These are phyloP conservation scores for Stachybotrys chartarum DNA, from an alignment of 2,329 filamentous ascomycete species.

Conservation along the genomic window DNA sequence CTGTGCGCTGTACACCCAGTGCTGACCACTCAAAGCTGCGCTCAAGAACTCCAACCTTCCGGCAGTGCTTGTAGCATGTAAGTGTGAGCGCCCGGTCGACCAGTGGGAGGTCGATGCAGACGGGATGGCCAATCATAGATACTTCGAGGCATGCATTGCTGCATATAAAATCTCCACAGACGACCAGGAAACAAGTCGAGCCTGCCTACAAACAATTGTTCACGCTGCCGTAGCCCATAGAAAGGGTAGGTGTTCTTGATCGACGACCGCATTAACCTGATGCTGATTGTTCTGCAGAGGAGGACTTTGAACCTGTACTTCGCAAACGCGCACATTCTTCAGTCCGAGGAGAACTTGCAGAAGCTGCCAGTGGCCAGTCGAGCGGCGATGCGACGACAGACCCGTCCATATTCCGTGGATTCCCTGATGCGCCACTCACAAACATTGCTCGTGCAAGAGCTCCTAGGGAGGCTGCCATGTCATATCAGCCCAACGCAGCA, in stretches of 20 bases:
- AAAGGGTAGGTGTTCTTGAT: slow-evolving; percentile 51
- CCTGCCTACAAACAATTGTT: slow-evolving; percentile 70
- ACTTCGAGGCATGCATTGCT: slow-evolving; percentile 62
- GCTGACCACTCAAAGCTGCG: slow-evolving; percentile 46
- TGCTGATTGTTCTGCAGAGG: slow-evolving; percentile 17
- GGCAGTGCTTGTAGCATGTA: slow-evolving; percentile 77
- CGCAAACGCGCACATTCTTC: slow-evolving; percentile 55
- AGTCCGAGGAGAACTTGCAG: slow-evolving; percentile 17
- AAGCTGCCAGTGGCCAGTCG: background rate
- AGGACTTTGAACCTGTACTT: slow-evolving; percentile 34
- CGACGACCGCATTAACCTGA: background rate
- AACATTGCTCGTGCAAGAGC: slow-evolving; percentile 22
- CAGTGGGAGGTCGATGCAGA: slow-evolving; percentile 65
- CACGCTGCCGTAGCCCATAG: slow-evolving; percentile 60
- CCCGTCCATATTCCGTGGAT: slow-evolving; percentile 51
- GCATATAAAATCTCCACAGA: slow-evolving; percentile 67
- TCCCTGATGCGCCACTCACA: slow-evolving; percentile 38
- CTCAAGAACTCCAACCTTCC: slow-evolving; percentile 67
- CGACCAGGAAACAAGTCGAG: slow-evolving; percentile 64
- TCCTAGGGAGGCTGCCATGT: slow-evolving; percentile 17
- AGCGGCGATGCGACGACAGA: slow-evolving; percentile 62
- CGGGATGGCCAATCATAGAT: slow-evolving; percentile 51
- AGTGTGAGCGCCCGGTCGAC: slow-evolving; percentile 73
- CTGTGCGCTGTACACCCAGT: slow-evolving; percentile 2
- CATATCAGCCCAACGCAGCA: background rate